These are phyloP conservation scores for Tetrahymena thermophila DNA, from an alignment of 73 alveolate species.

Conservation along the genomic window DNA sequence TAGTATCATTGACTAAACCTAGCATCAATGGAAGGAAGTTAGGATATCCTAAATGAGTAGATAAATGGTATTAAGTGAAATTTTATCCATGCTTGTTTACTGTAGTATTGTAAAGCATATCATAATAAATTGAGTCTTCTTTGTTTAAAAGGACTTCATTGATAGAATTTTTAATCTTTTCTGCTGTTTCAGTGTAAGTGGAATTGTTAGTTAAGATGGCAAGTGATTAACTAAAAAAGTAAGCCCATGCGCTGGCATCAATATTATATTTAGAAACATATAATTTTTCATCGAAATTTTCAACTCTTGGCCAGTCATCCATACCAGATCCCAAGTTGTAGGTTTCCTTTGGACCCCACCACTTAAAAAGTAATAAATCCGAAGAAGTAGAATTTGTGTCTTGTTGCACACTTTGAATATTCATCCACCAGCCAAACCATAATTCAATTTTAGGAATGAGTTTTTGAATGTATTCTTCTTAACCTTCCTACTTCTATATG, in stretches of 20 bases:
- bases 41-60: slow-evolving; percentile 92
- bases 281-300: neutral
- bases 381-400: slow-evolving; percentile 11
- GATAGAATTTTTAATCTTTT: neutral
- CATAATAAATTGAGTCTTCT: neutral
- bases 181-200: neutral
- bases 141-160: neutral
- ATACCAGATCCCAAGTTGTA: slow-evolving; percentile 36
- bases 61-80: slow-evolving; percentile 46
- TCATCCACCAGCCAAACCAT: slow-evolving; percentile 34
- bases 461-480: slow-evolving; percentile 3
- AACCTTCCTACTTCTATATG: neutral
- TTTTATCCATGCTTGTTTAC: slow-evolving; percentile 2
- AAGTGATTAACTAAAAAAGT: slow-evolving; percentile 15
- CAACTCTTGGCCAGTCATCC: slow-evolving; percentile 49
- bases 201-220: neutral
- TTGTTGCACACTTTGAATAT: slow-evolving; percentile 10
- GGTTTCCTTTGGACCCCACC: slow-evolving; percentile 45
- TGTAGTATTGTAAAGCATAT: neutral
- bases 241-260: slow-evolving; percentile 44
- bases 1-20: slow-evolving; percentile 61
- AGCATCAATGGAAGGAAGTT: slow-evolving; percentile 85
- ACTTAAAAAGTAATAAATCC: slow-evolving; percentile 3
- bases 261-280: slow-evolving; percentile 30
- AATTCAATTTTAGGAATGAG: slow-evolving; percentile 3